Base-by-base conservation (phyloP, 1,284 basidiomycete species). In the Leccinum insolens region DNA sequence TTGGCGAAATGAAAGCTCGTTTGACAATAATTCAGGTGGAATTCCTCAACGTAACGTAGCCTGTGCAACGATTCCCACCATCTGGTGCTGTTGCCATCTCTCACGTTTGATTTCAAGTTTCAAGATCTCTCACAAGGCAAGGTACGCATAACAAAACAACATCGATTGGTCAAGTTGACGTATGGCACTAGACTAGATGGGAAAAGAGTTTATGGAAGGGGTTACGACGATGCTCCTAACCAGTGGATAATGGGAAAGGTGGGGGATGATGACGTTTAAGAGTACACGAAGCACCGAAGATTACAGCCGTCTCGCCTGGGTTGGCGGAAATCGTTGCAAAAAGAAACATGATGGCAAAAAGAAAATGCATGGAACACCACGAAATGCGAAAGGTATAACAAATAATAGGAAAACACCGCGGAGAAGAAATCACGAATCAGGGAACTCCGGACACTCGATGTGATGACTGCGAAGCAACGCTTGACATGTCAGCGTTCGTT, bases 201-300 rank as follows among this genome's bases (percentile, higher is more conserved):
- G 65, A 67, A 65, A 57, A 70, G 67, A 49, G 22, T 25, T 58
- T 41, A 44, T 60, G 66, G 46, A 37, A 68, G 71, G 81, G 82
- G 81, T 70, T 83, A 80, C 82, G 83, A 85, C 84, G 80, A 78
- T 83, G 80, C 83, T 83, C 83, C 79, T 77, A 70, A 75, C 82
- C 82, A 86, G 72, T 83, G 83, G 66, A 68, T 28, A n/a, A 59
- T 75, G 31, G 8, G 76, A n/a, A 28, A 71, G 71, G 75, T 72
- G 72, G 67, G 75, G 76, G n/a, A 70, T 75, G 74, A 64, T 69
- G 70, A 68, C 69, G 69, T 67, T 71, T 71, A 68, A 68, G 46
- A 75, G 55, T 82, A 82, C 78, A 83, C 71, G 75, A 80, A 83
- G 78, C 81, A 85, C 68, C 82, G 84, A 86, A 84, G 83, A 75